Conservation (phyloP, 2,329 filamentous ascomycete species). For the Phoma sp. region DNA sequence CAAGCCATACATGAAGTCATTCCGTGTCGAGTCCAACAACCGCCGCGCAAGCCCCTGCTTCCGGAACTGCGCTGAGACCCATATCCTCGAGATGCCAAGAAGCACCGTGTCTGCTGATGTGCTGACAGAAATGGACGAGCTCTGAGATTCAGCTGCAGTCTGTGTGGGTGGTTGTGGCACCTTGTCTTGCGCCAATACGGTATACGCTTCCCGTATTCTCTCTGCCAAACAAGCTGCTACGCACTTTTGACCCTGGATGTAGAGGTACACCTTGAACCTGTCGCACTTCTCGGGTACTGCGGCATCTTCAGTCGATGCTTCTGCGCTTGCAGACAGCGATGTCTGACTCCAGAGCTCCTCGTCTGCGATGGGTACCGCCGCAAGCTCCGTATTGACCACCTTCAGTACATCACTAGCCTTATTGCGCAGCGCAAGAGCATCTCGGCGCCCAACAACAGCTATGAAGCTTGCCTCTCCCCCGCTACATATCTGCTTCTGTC, state of each 20-base stretch:
- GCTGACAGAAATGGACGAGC: conserved; percentile 53
- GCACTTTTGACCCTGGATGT: conserved; percentile 66
- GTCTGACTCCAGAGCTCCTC: conserved; percentile 63
- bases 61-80: conserved; percentile 65
- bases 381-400: conserved; percentile 68
- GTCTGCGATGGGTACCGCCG: conserved; percentile 65
- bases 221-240: conserved; percentile 68
- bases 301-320: conserved; percentile 26
- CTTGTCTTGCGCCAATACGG: conserved; percentile 51
- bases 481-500: conserved; percentile 59
- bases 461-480: conserved; percentile 56
- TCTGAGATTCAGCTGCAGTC: conserved; percentile 20
- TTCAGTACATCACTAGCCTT: conserved; percentile 62
- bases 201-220: conserved; percentile 63
- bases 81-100: conserved; percentile 70
- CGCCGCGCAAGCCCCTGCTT: conserved; percentile 63
- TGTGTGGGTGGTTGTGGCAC: conserved; percentile 24
- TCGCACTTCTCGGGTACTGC: conserved; percentile 45
- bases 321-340: conserved; percentile 16
- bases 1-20: conserved; percentile 63
- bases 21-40: conserved; percentile 62
- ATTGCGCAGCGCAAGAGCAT: conserved; percentile 59
- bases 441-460: conserved; percentile 63
- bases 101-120: conserved; percentile 54
- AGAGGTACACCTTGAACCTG: conserved; percentile 67